Evolutionary conservation across 148 eudicot species (phyloP).

Genomic region (Persicaria maculosa): DNA sequence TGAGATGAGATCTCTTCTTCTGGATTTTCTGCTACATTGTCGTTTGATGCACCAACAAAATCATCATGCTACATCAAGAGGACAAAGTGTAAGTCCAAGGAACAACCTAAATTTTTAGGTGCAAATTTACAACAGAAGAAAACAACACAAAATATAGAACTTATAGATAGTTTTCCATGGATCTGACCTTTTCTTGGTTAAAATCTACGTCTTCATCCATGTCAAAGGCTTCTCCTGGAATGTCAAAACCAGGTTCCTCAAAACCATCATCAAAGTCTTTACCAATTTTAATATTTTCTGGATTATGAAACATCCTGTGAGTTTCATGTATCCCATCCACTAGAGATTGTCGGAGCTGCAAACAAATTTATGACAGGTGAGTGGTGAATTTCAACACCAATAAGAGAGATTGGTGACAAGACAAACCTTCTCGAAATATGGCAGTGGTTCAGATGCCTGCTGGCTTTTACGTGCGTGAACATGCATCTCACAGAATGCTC

Average conservation of each 20-base stretch:
- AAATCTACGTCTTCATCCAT: conserved; percentile 43
- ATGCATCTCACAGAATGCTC: conserved; percentile 51
- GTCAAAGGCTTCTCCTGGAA: conserved; percentile 40
- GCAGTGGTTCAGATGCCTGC: conserved; percentile 36
- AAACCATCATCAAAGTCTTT: conserved; percentile 53
- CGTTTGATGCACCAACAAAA: conserved; percentile 29
- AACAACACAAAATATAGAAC: neutral
- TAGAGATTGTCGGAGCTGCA: conserved; percentile 79
- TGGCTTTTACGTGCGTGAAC: conserved; percentile 21
- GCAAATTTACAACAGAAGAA: neutral
- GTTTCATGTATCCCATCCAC: conserved; percentile 35
- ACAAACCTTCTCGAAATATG: conserved; percentile 74
- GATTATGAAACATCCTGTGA: conserved; percentile 26
- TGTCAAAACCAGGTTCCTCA: conserved; percentile 58
- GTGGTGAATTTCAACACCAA: neutral
- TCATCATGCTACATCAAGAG: conserved; percentile 45
- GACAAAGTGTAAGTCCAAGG: conserved; percentile 15
- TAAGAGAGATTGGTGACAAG: neutral
- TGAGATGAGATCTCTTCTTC: conserved; percentile 52
- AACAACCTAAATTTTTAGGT: neutral
- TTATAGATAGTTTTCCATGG: neutral
- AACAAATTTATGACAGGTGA: neutral
- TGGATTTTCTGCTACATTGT: conserved; percentile 21
- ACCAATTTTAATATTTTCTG: conserved; percentile 22
- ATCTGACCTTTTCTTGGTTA: conserved; percentile 45